Evolutionary conservation across 179 eudicot species (phyloP).

Genomic region (Corrigiola litoralis): DNA sequence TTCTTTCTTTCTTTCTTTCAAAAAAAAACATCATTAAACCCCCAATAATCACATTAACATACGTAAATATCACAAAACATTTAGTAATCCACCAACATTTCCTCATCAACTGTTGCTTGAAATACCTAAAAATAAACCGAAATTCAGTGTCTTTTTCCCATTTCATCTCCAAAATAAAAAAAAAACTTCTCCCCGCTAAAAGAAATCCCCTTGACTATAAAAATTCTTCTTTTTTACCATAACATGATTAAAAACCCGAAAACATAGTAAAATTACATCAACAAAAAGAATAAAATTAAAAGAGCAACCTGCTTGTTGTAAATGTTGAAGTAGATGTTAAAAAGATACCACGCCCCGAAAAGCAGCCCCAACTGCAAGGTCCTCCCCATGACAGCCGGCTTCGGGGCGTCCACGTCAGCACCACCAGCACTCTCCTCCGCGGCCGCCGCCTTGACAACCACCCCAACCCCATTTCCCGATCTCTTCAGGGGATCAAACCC

Average conservation of each 20-base stretch:
- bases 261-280: not conserved
- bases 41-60: no score
- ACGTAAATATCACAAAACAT: no score
- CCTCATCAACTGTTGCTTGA: no score
- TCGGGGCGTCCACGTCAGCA: constrained; percentile 39
- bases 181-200: no score
- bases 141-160: no score
- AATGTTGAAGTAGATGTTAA: constrained; percentile 88
- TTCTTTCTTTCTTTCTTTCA: no score
- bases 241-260: not conserved
- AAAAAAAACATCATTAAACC: no score
- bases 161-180: no score
- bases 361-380: constrained; percentile 61
- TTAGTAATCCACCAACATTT: no score
- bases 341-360: constrained; percentile 81
- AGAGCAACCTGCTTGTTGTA: constrained; percentile 72
- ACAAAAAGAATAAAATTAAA: not conserved
- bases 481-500: constrained; percentile 34
- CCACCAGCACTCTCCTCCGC: constrained; percentile 30
- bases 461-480: constrained; percentile 6
- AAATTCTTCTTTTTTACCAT: no score
- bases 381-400: constrained; percentile 27
- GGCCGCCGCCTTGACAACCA: constrained; percentile 10
- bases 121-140: no score
- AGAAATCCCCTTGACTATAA: no score